phyloP scores from a whole-genome alignment of 1,284 basidiomycete species.

The Malassezia slooffiae region DNA sequence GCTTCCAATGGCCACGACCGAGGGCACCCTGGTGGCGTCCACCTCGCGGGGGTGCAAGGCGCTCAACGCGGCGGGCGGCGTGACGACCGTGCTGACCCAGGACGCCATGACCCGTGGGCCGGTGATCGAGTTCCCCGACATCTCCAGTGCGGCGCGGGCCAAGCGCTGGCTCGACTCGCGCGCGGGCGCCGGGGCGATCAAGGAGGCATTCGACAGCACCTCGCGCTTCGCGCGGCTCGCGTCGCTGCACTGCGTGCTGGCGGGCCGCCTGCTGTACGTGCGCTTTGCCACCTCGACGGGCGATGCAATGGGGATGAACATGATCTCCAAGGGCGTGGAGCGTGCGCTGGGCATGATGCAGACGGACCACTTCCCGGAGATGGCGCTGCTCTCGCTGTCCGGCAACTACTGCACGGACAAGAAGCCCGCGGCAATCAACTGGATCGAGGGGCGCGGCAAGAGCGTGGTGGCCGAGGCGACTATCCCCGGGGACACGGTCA shows the following conservation, averaged over 20 bases:
- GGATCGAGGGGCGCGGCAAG: constrained; percentile 98
- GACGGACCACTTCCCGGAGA: constrained; percentile 70
- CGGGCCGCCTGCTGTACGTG: constrained; percentile 66
- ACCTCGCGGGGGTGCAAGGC: constrained; percentile 97
- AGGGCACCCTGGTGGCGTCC: constrained; percentile 94
- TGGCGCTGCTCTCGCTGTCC: constrained; percentile 82
- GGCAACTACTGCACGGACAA: constrained; percentile 99
- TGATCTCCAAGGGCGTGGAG: constrained; percentile 59
- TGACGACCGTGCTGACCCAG: constrained; percentile 79
- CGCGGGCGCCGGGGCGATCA: constrained; percentile 66
- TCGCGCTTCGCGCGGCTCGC: constrained; percentile 43
- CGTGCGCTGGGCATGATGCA: constrained; percentile 75
- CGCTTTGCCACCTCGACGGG: constrained; percentile 90
- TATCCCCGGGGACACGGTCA: constrained; percentile 76
- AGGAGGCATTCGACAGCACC: constrained; percentile 83
- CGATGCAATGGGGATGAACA: constrained; percentile 99
- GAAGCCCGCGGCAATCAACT: constrained; percentile 99
- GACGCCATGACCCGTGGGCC: constrained; percentile 98
- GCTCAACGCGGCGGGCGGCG: constrained; percentile 86
- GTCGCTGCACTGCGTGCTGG: constrained; percentile 39
- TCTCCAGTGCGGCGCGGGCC: constrained; percentile 68
- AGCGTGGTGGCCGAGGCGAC: constrained; percentile 91
- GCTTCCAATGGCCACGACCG: constrained; percentile 98
- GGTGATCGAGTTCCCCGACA: constrained; percentile 82
- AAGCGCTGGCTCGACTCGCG: constrained; percentile 79